A percentile compares a stretch with the other conserved stretches of the same genome.
Conservation (phyloP, 768 basidiomycete species). For the Galerina marginata region DNA sequence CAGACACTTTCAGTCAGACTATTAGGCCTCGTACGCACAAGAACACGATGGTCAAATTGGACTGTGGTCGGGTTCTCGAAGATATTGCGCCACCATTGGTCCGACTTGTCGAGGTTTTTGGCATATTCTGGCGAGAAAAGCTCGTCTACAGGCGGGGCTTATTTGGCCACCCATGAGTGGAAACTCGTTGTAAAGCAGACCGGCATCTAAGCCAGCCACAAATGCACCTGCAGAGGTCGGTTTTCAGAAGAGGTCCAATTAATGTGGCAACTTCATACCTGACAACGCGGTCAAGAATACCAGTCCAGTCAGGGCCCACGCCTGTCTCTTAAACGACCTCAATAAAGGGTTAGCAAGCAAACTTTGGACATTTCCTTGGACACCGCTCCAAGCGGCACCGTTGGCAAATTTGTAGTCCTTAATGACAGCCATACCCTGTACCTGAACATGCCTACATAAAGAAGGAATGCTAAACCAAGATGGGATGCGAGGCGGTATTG, state of each 20-base stretch:
- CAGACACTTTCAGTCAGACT: background rate
- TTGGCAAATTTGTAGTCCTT: constrained; percentile 81
- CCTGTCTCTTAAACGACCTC: constrained; percentile 59
- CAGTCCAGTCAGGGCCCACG: constrained; percentile 71
- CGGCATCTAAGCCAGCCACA: constrained; percentile 97
- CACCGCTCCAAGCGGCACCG: constrained; percentile 62
- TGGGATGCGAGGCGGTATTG: constrained; percentile 97
- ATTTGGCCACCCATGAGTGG: constrained; percentile 93
- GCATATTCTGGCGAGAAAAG: constrained; percentile 81
- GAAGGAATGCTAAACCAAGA: constrained; percentile 85
- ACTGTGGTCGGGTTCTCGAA: constrained; percentile 98
- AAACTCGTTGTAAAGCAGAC: constrained; percentile 97
- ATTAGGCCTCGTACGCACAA: constrained; percentile 56
- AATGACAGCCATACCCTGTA: constrained; percentile 73
- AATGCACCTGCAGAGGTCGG: constrained; percentile 75
- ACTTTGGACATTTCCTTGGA: constrained; percentile 46
- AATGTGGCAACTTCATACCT: constrained; percentile 51
- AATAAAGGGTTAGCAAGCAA: constrained; percentile 63
- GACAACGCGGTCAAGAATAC: constrained; percentile 93
- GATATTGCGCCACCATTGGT: constrained; percentile 95
- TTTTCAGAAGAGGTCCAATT: background rate
- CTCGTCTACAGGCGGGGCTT: constrained; percentile 79
- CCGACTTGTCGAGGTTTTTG: constrained; percentile 66
- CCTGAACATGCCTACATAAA: constrained; percentile 95
- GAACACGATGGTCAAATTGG: constrained; percentile 93